Conservation (phyloP, 2,329 filamentous ascomycete species). For the Microcyclospora pomicola region DNA sequence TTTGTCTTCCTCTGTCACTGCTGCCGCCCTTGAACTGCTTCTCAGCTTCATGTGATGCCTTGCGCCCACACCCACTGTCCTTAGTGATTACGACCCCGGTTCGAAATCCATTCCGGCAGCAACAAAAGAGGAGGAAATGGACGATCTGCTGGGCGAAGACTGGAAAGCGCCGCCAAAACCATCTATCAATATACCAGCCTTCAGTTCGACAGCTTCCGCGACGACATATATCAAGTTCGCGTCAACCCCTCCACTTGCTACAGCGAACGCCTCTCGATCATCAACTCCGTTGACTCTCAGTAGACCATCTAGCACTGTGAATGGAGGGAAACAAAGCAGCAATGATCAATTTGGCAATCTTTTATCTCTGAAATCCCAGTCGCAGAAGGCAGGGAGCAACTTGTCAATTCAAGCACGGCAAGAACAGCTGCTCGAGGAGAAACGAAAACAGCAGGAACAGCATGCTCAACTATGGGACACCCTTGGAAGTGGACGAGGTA, state of each 20-base stretch:
- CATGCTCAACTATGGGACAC: constrained; percentile 56
- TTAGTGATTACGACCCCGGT: no score
- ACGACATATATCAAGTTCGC: constrained; percentile 23
- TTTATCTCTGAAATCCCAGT: constrained; percentile 44
- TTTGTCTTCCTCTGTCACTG: no score
- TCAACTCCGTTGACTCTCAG: constrained; percentile 18
- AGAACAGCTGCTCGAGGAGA: constrained; percentile 61
- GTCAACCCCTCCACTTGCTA: constrained; percentile 19
- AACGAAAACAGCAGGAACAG: constrained; percentile 62
- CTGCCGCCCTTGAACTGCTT: no score
- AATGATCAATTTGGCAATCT: constrained; percentile 68
- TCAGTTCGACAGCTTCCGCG: constrained; percentile 14
- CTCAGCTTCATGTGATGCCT: no score
- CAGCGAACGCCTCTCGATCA: constrained; percentile 7
- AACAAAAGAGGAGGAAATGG: constrained; percentile 22
- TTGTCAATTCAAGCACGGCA: constrained; percentile 54
- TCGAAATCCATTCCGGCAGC: no score
- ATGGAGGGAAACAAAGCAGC: constrained; percentile 35
- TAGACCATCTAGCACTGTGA: constrained; percentile 27
- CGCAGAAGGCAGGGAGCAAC: constrained; percentile 48
- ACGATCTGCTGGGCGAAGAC: constrained; percentile 36
- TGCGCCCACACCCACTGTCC: no score
- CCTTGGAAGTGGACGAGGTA: constrained; percentile 49
- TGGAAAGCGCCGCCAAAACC: constrained; percentile 26
- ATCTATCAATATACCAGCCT: constrained; percentile 10